Conservation (phyloP, 192 early-diverging fungal species). For the Coemansia sp. region DNA sequence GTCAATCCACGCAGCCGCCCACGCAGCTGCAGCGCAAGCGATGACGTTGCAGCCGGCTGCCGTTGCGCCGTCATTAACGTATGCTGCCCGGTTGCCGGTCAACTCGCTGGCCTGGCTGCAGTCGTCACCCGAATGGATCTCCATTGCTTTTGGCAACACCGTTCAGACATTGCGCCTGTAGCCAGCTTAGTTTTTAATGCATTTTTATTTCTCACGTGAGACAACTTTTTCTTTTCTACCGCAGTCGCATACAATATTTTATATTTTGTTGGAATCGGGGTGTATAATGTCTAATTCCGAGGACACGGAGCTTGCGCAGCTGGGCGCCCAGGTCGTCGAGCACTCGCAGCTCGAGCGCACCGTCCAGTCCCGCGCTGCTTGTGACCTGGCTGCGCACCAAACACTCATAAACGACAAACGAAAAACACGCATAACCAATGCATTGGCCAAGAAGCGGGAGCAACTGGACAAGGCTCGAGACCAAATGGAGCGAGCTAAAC, state of each 20-base stretch:
- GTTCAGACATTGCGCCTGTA: conserved; percentile 84
- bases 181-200: conserved; percentile 8
- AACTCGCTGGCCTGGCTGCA: conserved; percentile 84
- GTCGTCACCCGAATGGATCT: conserved; percentile 80
- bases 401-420: conserved; percentile 65
- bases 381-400: conserved; percentile 60
- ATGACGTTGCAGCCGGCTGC: conserved; percentile 19
- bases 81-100: conserved; percentile 71
- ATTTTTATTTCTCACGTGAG: background rate
- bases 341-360: conserved; percentile 63
- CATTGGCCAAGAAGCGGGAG: conserved; percentile 16
- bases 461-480: conserved; percentile 23
- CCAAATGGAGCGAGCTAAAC: conserved; percentile 11
- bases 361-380: conserved; percentile 63
- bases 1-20: conserved; percentile 52
- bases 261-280: background rate
- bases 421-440: conserved; percentile 48
- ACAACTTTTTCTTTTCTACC: background rate
- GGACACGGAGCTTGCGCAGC: conserved; percentile 15
- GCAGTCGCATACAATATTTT: background rate
- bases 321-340: conserved; percentile 54
- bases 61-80: conserved; percentile 67
- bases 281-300: background rate
- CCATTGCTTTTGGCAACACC: conserved; percentile 77
- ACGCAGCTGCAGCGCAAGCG: conserved; percentile 48